Percentiles rank a stretch among this genome's conserved stretches.
Conservation (phyloP, 768 basidiomycete species). For the Lentinula raphanica region DNA sequence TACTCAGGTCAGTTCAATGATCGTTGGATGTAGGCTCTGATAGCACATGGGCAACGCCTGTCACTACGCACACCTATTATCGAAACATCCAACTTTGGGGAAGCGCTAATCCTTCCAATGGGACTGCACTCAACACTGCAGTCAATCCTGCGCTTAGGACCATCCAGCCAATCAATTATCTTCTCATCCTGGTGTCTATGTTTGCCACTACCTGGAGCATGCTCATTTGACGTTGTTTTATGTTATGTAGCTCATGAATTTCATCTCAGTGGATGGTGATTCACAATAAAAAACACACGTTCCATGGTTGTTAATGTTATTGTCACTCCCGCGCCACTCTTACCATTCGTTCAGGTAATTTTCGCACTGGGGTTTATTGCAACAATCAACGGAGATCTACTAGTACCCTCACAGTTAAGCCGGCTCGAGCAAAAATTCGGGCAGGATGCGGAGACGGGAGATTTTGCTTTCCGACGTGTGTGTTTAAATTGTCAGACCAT, state of each 20-base stretch:
- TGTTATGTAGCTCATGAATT: not conserved
- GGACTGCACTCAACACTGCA: not conserved
- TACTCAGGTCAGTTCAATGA: not conserved
- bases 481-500: not conserved
- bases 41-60: conserved; percentile 64
- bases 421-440: not conserved
- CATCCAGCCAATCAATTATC: not conserved
- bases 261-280: no score
- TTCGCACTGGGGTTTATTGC: no score
- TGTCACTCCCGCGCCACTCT: no score
- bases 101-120: conserved; percentile 42
- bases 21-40: conserved; percentile 46
- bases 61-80: conserved; percentile 67
- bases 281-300: no score
- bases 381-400: not conserved
- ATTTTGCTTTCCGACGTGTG: not conserved
- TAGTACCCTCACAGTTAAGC: not conserved
- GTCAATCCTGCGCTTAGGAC: not conserved
- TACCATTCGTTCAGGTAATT: no score
- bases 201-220: not conserved
- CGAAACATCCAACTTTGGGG: conserved; percentile 69
- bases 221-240: not conserved
- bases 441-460: not conserved
- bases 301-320: no score
- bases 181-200: not conserved